A percentile compares a stretch with the other conserved stretches of the same genome.
phyloP scores from a whole-genome alignment of 1,139 yeast species.

The Saccharomyces hybrid region DNA sequence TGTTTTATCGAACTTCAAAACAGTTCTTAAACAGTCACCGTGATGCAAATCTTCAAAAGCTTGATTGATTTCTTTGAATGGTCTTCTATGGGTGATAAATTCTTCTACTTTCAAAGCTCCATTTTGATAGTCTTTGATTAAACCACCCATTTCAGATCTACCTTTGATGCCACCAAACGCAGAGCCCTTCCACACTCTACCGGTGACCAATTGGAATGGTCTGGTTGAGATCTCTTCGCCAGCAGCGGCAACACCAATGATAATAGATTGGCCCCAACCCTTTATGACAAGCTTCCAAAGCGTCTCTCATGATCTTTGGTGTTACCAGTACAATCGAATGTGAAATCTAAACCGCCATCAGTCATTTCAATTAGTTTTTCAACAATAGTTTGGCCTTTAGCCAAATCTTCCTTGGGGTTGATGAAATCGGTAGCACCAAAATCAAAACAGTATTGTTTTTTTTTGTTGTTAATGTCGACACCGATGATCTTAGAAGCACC shows the following conservation, averaged over 20 bases:
- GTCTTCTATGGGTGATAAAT: conserved; percentile 84
- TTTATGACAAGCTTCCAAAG: conserved; percentile 95
- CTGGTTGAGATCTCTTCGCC: conserved; percentile 94
- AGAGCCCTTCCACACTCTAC: conserved; percentile 97
- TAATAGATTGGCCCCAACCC: conserved; percentile 95
- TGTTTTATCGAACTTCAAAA: conserved; percentile 39
- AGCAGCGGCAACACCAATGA: conserved; percentile 98
- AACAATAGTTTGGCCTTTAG: conserved; percentile 69
- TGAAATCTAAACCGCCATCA: conserved; percentile 92
- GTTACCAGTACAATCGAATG: conserved; percentile 98
- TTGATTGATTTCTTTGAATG: conserved; percentile 66
- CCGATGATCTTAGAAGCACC: conserved; percentile 78
- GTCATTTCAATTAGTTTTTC: conserved; percentile 81
- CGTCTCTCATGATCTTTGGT: conserved; percentile 89
- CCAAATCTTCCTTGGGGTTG: conserved; percentile 64
- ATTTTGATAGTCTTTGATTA: conserved; percentile 74
- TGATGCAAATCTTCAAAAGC: conserved; percentile 94
- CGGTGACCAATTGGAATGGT: conserved; percentile 98
- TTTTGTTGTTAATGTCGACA: conserved; percentile 76
- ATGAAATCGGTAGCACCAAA: conserved; percentile 95
- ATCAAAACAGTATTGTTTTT: conserved; percentile 75
- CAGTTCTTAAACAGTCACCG: conserved; percentile 93
- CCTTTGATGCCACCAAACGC: conserved; percentile 99
- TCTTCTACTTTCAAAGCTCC: conserved; percentile 90
- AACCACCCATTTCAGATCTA: conserved; percentile 85